Base-by-base conservation (phyloP, 164 flowering plant genomes). In the Berberis thunbergii region DNA sequence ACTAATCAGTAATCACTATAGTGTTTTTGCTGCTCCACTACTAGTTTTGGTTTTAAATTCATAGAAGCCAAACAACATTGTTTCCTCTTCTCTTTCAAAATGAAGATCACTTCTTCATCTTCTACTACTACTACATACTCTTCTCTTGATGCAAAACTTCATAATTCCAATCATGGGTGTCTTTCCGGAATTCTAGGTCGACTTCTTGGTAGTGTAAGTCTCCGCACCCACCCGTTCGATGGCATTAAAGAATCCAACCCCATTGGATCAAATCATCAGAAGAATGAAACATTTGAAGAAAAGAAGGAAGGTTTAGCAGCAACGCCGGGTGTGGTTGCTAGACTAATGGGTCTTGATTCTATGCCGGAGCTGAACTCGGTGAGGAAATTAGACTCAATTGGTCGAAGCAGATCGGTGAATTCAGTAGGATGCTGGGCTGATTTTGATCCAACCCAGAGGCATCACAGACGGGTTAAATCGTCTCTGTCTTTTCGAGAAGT, bases 321-420 rank as follows among this genome's bases (percentile, higher is more conserved):
- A 11, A 42, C 61, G 3, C 84, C 88, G 0, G 82, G 87, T 10
- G 26, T 85, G 2, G 86, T 85, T 61, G 88, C 88, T 0, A 79
- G 82, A 54, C 72, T 87, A 39, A 85, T 87, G 90, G 94, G 90
- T 2, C 61, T 87, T 13, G 89, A 83, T 0, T 69, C 86, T 1
- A 41, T 85, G 64, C 85, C 86, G 0, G 67, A 71, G 38, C 6
- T 54, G 43, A 73, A 42, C 3, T 68, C 68, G 72, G 64, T 26
- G 11, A 53, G 7, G 26, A 26, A 6, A 8, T 50, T 1, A 71
- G 77, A 68, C 38, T 65, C 76, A 2, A 67, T 77, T 63, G 43
- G 75, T 0, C 65, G 96, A 41, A 84, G 92, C 73, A 77, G 79
- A 72, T 88, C 96, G 2, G 79, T 77, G 38, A 85, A 81, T 70